These are phyloP conservation scores for Botrytis sinoallii DNA, from an alignment of 2,329 filamentous ascomycete genomes.

Conservation along the genomic window DNA sequence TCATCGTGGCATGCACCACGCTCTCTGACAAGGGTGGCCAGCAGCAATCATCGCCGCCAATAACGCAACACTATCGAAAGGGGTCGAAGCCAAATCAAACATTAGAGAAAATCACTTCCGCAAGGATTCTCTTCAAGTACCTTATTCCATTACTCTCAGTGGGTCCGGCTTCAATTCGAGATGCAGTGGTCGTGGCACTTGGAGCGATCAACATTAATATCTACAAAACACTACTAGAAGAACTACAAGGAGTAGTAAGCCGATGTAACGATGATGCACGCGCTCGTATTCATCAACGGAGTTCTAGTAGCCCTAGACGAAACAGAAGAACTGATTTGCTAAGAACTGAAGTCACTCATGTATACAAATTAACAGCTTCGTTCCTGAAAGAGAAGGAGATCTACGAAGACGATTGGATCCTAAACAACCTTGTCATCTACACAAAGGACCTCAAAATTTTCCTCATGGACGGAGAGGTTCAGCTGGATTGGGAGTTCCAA, in stretches of 20 bases:
- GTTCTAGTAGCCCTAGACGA: constrained; percentile 74
- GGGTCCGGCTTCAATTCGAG: constrained; percentile 75
- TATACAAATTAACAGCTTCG: constrained; percentile 90
- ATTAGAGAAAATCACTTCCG: constrained; percentile 80
- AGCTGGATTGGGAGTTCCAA: constrained; percentile 92
- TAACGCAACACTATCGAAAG: constrained; percentile 75
- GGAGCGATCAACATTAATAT: constrained; percentile 95
- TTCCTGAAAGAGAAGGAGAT: constrained; percentile 78
- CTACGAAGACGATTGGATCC: constrained; percentile 83
- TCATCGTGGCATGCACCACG: constrained; percentile 96
- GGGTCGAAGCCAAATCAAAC: constrained; percentile 67
- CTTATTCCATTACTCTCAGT: constrained; percentile 84
- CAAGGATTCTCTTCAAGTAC: constrained; percentile 83
- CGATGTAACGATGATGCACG: constrained; percentile 88
- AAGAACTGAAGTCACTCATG: constrained; percentile 90
- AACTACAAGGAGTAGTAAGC: constrained; percentile 80
- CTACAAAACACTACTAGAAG: constrained; percentile 86
- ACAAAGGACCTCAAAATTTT: constrained; percentile 92
- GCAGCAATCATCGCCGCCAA: constrained; percentile 54
- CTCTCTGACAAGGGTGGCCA: constrained; percentile 75
- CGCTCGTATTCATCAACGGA: constrained; percentile 80
- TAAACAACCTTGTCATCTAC: constrained; percentile 84
- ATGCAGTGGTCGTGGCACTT: constrained; percentile 86
- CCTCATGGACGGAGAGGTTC: constrained; percentile 89
- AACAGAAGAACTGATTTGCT: constrained; percentile 83